A percentile compares a stretch with the other conserved stretches of the same genome.
Evolutionary conservation across 768 basidiomycete species (phyloP).

Genomic region (Gloeophyllum trabeum): DNA sequence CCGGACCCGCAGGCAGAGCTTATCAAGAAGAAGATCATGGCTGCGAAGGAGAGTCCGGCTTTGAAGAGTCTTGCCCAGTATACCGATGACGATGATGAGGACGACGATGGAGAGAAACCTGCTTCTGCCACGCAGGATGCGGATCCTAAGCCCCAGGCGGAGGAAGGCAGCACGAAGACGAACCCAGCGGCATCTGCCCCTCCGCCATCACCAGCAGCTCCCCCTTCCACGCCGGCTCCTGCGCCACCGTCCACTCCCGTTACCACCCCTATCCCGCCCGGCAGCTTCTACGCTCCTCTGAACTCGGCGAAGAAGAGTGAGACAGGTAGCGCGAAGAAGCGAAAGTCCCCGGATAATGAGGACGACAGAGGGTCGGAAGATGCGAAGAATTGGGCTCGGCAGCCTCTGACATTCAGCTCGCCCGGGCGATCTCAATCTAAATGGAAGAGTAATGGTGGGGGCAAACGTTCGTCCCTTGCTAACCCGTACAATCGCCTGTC

Average conservation of each 20-base stretch:
- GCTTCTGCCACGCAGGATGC: not conserved
- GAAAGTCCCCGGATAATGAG: conserved; percentile 25
- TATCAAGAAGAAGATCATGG: conserved; percentile 44
- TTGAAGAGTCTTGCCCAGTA: conserved; percentile 28
- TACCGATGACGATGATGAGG: conserved; percentile 23
- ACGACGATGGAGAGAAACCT: conserved; percentile 18
- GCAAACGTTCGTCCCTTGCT: conserved; percentile 18
- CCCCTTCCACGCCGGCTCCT: conserved; percentile 19
- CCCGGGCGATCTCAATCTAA: not conserved
- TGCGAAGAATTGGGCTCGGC: too few species aligned
- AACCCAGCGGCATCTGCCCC: not conserved
- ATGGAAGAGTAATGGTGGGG: conserved; percentile 4
- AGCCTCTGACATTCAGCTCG: too few species aligned
- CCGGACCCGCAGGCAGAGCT: conserved; percentile 41
- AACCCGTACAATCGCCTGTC: conserved; percentile 24
- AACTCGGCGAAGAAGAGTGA: conserved; percentile 6
- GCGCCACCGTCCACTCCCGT: conserved; percentile 17
- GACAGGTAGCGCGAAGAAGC: conserved; percentile 21
- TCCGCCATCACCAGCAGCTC: conserved; percentile 1
- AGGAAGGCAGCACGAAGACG: not conserved
- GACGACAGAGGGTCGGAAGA: too few species aligned
- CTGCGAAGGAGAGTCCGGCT: conserved; percentile 22
- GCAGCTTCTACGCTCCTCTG: conserved; percentile 26
- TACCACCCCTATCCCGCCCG: conserved; percentile 19
- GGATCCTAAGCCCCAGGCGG: not conserved